Conservation (phyloP, 306 rosid genomes). For the Glycine latifolia region DNA sequence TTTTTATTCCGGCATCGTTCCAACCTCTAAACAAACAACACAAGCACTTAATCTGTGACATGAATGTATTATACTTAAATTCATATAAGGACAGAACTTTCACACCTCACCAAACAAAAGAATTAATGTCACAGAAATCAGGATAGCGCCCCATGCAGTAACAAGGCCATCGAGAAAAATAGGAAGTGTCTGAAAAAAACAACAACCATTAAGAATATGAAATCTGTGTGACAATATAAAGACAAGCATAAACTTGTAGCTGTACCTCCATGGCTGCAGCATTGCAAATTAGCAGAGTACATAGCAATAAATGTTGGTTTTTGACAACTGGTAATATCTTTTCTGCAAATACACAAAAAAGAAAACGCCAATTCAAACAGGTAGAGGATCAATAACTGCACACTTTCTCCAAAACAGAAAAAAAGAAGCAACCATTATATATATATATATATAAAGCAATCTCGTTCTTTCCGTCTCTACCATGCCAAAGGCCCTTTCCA, state of each 20-base stretch:
- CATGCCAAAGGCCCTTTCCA: not conserved
- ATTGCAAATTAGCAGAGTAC: conserved; percentile 58
- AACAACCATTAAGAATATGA: conserved; percentile 1
- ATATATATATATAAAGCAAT: not conserved
- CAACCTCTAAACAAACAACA: not conserved
- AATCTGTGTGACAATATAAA: conserved; percentile 19
- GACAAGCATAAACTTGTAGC: conserved; percentile 8
- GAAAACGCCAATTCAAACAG: conserved; percentile 26
- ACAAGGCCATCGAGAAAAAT: conserved; percentile 61
- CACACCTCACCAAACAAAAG: conserved; percentile 62
- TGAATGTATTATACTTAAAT: not conserved
- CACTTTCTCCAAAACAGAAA: conserved; percentile 3
- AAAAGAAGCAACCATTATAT: not conserved
- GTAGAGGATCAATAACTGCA: not conserved
- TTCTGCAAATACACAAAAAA: conserved; percentile 40
- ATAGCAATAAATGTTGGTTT: conserved; percentile 62
- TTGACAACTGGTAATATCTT: conserved; percentile 61
- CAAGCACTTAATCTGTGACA: too few relatives aligned
- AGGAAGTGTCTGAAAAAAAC: conserved; percentile 53
- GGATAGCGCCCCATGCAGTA: conserved; percentile 65
- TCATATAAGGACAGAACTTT: conserved; percentile 11
- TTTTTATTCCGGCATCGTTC: not conserved
- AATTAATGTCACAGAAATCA: conserved; percentile 58
- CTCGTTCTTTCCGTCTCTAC: conserved; percentile 3
- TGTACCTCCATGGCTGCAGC: conserved; percentile 61